A percentile compares a stretch with the other conserved stretches of the same genome.
Conservation (phyloP, 345 rosid genomes). For the Kernera saxatilis region DNA sequence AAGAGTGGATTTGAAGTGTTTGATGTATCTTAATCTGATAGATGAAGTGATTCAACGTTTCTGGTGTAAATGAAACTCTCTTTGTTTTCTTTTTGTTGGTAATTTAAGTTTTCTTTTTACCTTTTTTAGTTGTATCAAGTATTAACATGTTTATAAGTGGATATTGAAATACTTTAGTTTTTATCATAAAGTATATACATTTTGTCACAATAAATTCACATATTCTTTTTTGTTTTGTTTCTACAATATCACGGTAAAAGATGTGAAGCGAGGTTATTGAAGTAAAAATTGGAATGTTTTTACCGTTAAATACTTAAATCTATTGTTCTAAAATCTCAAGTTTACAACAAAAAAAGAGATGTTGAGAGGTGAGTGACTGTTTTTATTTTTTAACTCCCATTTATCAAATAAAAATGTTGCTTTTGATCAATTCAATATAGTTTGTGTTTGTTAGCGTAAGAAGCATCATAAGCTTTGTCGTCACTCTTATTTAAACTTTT, state of each 20-base stretch:
- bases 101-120: not conserved
- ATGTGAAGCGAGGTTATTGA: not conserved
- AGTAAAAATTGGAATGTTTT: not conserved
- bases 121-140: not conserved
- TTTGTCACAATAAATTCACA: not conserved
- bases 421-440: not conserved
- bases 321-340: not conserved
- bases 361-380: not conserved
- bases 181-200: not conserved
- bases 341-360: not conserved
- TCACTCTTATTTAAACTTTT: constrained; percentile 13
- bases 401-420: not conserved
- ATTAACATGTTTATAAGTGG: not conserved
- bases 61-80: constrained; percentile 18
- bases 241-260: not conserved
- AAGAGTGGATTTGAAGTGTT: constrained; percentile 20
- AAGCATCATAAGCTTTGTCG: constrained; percentile 16
- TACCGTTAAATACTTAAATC: not conserved
- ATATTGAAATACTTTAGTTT: not conserved
- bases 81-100: not conserved
- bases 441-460: constrained; percentile 9
- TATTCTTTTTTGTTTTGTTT: not conserved
- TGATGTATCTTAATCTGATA: constrained; percentile 11
- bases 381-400: not conserved
- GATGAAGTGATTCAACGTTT: constrained; percentile 13